phyloP scores from a whole-genome alignment of 352 stramenopile genomes.

The Phytophthora constricta region DNA sequence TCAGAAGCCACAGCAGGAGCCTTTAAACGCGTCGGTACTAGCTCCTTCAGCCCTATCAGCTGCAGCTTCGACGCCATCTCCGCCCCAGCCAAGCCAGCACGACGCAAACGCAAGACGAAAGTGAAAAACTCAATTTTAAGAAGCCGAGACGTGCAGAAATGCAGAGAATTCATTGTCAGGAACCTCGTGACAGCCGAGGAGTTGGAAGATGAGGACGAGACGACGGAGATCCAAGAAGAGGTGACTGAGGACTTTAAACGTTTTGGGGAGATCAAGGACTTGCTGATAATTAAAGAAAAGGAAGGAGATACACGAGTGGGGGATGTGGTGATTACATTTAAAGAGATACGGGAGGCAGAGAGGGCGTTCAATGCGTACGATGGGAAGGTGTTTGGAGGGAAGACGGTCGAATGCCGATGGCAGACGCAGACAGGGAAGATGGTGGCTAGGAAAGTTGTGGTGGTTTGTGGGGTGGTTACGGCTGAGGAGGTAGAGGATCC shows the following conservation, averaged over 20 bases:
- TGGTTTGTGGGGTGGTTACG: conserved; percentile 26
- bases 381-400: conserved; percentile 45
- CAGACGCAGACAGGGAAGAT: conserved; percentile 4
- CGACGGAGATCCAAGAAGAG: conserved; percentile 49
- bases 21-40: not conserved
- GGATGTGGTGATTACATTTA: conserved; percentile 33
- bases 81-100: conserved; percentile 12
- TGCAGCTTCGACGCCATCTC: conserved; percentile 1
- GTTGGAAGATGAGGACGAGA: conserved; percentile 61
- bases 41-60: not conserved
- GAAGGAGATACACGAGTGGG: not conserved
- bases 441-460: conserved; percentile 5
- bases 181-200: conserved; percentile 54
- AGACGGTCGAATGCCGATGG: conserved; percentile 24
- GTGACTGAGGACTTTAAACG: conserved; percentile 39
- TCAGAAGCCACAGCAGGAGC: conserved; percentile 11
- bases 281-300: conserved; percentile 29
- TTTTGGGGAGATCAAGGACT: conserved; percentile 26
- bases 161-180: conserved; percentile 31
- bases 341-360: conserved; percentile 9
- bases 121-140: conserved; percentile 34
- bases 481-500: conserved; percentile 46
- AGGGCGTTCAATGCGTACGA: conserved; percentile 29
- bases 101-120: conserved; percentile 42
- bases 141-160: not conserved